A percentile compares a stretch with the other conserved stretches of the same genome.
phyloP scores from a whole-genome alignment of 139 green algal species.

The Dunaliella sp. region DNA sequence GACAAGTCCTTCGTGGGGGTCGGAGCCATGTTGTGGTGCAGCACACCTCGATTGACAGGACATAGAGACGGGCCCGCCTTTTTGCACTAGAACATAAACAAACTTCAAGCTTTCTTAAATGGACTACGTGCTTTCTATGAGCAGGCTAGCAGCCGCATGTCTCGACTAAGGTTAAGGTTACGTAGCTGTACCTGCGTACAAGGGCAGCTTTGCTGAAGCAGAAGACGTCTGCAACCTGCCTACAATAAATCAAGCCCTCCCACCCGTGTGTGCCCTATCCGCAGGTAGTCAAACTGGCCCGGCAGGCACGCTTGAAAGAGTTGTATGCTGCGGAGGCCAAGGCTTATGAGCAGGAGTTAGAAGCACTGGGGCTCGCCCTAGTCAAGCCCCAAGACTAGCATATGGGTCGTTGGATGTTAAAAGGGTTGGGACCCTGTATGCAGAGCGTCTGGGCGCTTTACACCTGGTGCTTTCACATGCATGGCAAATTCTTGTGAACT shows the following conservation, averaged over 20 bases:
- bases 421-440: no score
- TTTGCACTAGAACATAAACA: no score
- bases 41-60: neutral
- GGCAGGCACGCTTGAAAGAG: slow-evolving; percentile 22
- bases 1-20: neutral
- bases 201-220: neutral
- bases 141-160: neutral
- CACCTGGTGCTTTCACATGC: no score
- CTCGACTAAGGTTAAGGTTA: neutral
- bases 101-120: no score
- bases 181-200: neutral
- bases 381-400: slow-evolving; percentile 20
- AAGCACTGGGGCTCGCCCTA: slow-evolving; percentile 17
- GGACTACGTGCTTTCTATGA: no score
- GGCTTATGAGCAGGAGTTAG: slow-evolving; percentile 29
- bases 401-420: no score
- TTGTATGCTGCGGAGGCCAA: slow-evolving; percentile 22
- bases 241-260: no score
- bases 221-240: neutral
- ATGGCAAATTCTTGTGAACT: no score
- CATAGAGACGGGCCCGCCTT: neutral
- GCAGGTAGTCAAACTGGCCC: slow-evolving; percentile 17
- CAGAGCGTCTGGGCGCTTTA: neutral
- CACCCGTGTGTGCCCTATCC: neutral
- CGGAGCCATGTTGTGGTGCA: neutral